Conservation (phyloP, 192 early-diverging fungal species). For the Backusella liffmaniae region DNA sequence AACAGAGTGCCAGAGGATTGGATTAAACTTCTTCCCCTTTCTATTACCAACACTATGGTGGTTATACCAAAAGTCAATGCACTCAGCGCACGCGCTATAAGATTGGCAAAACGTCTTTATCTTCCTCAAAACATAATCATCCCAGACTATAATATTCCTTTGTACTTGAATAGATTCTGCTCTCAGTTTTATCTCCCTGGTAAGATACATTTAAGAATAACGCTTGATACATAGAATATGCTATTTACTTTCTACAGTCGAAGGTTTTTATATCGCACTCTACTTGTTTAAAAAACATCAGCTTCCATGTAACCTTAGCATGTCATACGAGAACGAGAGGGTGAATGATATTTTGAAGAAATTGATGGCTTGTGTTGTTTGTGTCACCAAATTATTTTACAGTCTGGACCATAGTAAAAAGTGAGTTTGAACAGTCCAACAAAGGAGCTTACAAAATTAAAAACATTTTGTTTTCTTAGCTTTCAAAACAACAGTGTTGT, state of each 20-base stretch:
- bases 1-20: neutral
- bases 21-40: neutral
- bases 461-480: neutral
- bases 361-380: conserved; percentile 14
- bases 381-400: conserved; percentile 1
- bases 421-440: neutral
- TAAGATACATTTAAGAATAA: neutral
- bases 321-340: neutral
- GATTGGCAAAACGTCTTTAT: neutral
- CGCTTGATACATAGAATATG: neutral
- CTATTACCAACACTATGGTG: neutral
- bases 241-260: neutral
- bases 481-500: neutral
- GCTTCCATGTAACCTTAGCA: neutral
- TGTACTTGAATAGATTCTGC: conserved; percentile 21
- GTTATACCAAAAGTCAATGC: neutral
- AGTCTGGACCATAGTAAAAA: neutral
- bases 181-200: conserved; percentile 30
- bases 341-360: neutral
- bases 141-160: conserved; percentile 16
- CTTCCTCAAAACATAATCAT: neutral
- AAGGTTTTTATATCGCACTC: conserved; percentile 12
- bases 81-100: neutral
- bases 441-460: too few relatives aligned
- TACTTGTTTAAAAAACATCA: neutral